phyloP scores from a whole-genome alignment of 192 early-diverging fungal species.

The Phlyctochytrium bullatum region DNA sequence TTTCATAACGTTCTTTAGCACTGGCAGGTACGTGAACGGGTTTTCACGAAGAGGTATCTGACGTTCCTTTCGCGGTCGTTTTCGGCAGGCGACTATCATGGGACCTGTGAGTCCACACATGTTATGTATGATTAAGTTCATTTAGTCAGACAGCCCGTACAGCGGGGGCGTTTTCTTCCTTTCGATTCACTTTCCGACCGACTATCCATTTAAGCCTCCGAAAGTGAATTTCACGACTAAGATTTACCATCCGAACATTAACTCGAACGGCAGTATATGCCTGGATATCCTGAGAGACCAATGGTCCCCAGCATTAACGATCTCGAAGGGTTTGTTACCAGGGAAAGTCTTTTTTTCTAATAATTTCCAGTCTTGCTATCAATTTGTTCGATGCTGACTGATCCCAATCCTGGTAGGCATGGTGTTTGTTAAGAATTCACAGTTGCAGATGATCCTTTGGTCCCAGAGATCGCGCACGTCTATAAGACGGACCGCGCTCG shows the following conservation, averaged over 20 bases:
- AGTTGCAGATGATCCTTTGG: constrained; percentile 79
- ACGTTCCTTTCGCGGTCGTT: neutral
- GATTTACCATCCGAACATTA: constrained; percentile 99
- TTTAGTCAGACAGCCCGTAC: constrained; percentile 87
- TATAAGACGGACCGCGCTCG: constrained; percentile 92
- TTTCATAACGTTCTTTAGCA: constrained; percentile 18
- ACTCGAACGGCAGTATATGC: constrained; percentile 97
- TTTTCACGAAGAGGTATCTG: neutral
- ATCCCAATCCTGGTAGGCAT: constrained; percentile 84
- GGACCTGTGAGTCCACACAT: constrained; percentile 71
- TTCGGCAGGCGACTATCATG: constrained; percentile 93
- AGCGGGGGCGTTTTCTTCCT: constrained; percentile 95
- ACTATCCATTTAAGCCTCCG: constrained; percentile 98
- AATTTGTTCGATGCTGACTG: constrained; percentile 97
- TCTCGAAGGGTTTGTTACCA: constrained; percentile 75
- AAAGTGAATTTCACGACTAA: constrained; percentile 96
- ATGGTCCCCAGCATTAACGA: constrained; percentile 98
- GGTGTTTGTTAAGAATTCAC: neutral
- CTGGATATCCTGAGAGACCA: constrained; percentile 98
- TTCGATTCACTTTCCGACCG: constrained; percentile 95
- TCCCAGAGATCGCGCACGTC: constrained; percentile 95
- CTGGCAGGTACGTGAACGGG: constrained; percentile 25
- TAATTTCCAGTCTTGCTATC: constrained; percentile 76
- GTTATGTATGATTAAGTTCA: neutral
- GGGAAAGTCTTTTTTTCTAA: neutral